These are phyloP conservation scores for Stygiomarasmius scandens DNA, from an alignment of 1,284 basidiomycete species.

Conservation along the genomic window DNA sequence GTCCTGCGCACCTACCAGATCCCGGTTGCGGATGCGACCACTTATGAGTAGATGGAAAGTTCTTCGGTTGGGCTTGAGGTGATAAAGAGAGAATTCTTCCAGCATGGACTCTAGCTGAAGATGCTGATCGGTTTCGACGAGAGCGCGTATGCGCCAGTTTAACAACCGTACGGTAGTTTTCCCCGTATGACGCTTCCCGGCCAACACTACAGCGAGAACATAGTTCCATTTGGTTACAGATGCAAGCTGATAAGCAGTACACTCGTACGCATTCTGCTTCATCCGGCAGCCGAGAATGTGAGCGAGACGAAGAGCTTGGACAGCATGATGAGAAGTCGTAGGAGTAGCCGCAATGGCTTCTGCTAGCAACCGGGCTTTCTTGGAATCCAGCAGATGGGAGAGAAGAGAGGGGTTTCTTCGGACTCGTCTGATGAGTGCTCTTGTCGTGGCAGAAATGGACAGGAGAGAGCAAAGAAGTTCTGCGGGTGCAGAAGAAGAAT, in stretches of 20 bases:
- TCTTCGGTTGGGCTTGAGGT: conserved; percentile 52
- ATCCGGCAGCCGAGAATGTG: conserved; percentile 50
- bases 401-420: conserved; percentile 27
- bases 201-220: conserved; percentile 47
- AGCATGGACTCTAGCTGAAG: conserved; percentile 46
- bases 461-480: conserved; percentile 26
- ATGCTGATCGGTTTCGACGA: conserved; percentile 56
- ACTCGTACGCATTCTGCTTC: conserved; percentile 61
- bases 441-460: conserved; percentile 21
- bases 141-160: conserved; percentile 67
- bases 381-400: conserved; percentile 37
- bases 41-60: conserved; percentile 70
- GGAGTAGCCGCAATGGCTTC: conserved; percentile 45
- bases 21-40: conserved; percentile 67
- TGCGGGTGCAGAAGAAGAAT: conserved; percentile 9
- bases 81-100: conserved; percentile 49
- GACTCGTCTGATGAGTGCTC: conserved; percentile 27
- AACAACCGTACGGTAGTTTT: conserved; percentile 56
- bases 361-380: conserved; percentile 45
- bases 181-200: conserved; percentile 50
- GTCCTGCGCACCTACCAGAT: conserved; percentile 56
- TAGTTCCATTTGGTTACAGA: conserved; percentile 48
- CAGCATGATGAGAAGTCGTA: conserved; percentile 38
- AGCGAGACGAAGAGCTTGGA: conserved; percentile 49
- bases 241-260: conserved; percentile 51